A percentile compares a stretch with the other conserved stretches of the same genome.
Conservation (phyloP, 2,329 filamentous ascomycete species). For the Trichoderma pleuroti region DNA sequence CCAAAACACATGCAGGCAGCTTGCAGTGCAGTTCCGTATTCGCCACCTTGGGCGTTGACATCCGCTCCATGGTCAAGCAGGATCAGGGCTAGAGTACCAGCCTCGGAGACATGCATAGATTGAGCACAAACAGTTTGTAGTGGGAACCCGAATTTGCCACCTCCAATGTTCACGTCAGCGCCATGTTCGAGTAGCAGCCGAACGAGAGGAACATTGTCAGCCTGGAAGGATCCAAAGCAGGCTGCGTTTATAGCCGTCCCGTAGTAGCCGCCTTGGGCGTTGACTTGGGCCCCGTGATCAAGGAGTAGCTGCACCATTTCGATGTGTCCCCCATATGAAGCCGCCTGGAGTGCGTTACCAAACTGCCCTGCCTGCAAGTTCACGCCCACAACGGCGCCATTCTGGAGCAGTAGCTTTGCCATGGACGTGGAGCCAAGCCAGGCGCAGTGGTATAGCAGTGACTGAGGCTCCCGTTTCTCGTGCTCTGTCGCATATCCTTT, state of each 20-base stretch:
- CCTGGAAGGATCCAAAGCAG: too few species aligned
- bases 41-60: not conserved
- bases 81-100: not conserved
- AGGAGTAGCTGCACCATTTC: not conserved
- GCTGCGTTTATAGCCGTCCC: not conserved
- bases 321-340: not conserved
- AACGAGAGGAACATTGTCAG: not conserved
- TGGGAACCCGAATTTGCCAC: too few species aligned
- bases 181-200: not conserved
- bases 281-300: not conserved
- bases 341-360: not conserved
- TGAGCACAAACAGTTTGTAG: too few species aligned
- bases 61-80: not conserved
- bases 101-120: fast-evolving
- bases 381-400: not conserved
- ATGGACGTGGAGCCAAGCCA: not conserved
- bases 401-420: not conserved
- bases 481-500: fast-evolving
- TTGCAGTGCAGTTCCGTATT: not conserved
- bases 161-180: not conserved
- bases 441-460: not conserved
- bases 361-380: not conserved
- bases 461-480: not conserved
- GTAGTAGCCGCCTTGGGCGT: not conserved
- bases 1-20: not conserved